Percentiles rank a stretch among this genome's conserved stretches.
phyloP scores from a whole-genome alignment of 2,329 filamentous ascomycete species.

The Cladosporium sphaerospermum region DNA sequence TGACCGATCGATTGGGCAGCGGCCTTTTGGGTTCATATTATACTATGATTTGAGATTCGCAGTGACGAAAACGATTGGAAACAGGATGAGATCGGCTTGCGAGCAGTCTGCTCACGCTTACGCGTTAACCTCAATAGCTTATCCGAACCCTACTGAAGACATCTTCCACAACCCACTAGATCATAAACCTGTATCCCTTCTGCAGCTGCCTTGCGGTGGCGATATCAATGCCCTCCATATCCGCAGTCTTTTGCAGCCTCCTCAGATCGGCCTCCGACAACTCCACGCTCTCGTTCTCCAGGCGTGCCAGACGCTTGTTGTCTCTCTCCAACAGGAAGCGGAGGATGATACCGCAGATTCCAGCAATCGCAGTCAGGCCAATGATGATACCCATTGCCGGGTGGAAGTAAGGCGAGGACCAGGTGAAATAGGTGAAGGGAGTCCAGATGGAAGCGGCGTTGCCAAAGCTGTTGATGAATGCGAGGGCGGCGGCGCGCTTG shows the following conservation, averaged over 20 bases:
- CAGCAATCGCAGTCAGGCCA: slow-evolving; percentile 24
- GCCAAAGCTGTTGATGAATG: slow-evolving; percentile 38
- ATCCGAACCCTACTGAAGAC: slow-evolving; percentile 19
- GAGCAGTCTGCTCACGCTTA: background rate
- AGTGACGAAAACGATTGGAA: background rate
- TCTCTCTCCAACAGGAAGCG: slow-evolving; percentile 31
- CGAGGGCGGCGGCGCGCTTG: slow-evolving; percentile 39
- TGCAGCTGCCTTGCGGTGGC: slow-evolving; percentile 46
- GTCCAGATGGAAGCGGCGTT: slow-evolving; percentile 39
- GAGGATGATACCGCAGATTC: slow-evolving; percentile 24
- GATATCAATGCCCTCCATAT: slow-evolving; percentile 47
- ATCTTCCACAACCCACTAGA: slow-evolving; percentile 16
- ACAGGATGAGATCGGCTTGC: background rate
- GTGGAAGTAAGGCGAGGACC: slow-evolving; percentile 24
- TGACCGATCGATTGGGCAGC: no score
- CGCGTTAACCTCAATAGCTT: no score
- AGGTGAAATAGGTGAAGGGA: slow-evolving; percentile 33
- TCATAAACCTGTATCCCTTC: slow-evolving; percentile 50
- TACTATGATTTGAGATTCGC: no score
- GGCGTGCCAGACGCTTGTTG: slow-evolving; percentile 45
- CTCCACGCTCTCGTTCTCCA: slow-evolving; percentile 44
- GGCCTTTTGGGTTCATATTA: no score
- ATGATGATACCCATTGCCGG: slow-evolving; percentile 31
- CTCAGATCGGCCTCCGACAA: slow-evolving; percentile 44
- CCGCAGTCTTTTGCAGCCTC: slow-evolving; percentile 45